These are phyloP conservation scores for Bocquillonia castaneifolia DNA, from an alignment of 441 rosid genomes.

Conservation along the genomic window DNA sequence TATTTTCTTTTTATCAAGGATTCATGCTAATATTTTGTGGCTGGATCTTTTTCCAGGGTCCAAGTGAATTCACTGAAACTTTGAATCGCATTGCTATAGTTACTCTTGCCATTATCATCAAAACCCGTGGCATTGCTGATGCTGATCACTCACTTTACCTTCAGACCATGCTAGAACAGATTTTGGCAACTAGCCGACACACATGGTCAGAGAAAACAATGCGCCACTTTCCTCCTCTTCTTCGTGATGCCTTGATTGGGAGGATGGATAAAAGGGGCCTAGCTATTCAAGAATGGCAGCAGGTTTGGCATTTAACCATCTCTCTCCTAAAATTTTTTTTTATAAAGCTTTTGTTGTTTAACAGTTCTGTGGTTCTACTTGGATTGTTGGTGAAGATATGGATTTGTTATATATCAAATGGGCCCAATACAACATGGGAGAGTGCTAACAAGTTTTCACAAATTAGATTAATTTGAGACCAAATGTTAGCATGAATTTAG, in stretches of 20 bases:
- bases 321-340: conserved; percentile 1
- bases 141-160: conserved; percentile 89
- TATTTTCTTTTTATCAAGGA: conserved; percentile 14
- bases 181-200: conserved; percentile 85
- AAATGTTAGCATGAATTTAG: too few species aligned
- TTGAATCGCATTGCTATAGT: conserved; percentile 77
- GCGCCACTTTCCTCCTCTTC: conserved; percentile 79
- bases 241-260: conserved; percentile 61
- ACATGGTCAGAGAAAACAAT: conserved; percentile 94
- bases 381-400: conserved; percentile 5
- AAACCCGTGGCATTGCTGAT: conserved; percentile 97
- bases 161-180: conserved; percentile 87
- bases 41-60: conserved; percentile 58
- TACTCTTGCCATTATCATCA: conserved; percentile 88
- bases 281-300: conserved; percentile 86
- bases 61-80: conserved; percentile 97
- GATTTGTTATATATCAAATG: too few species aligned
- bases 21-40: conserved; percentile 15
- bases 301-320: conserved; percentile 35
- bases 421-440: too few species aligned
- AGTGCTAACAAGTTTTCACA: too few species aligned
- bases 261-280: conserved; percentile 67
- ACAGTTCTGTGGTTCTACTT: not conserved
- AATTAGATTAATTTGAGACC: too few species aligned
- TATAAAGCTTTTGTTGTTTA: not conserved